Conservation (phyloP, 2,329 filamentous ascomycete species). For the Neonectria faginata region DNA sequence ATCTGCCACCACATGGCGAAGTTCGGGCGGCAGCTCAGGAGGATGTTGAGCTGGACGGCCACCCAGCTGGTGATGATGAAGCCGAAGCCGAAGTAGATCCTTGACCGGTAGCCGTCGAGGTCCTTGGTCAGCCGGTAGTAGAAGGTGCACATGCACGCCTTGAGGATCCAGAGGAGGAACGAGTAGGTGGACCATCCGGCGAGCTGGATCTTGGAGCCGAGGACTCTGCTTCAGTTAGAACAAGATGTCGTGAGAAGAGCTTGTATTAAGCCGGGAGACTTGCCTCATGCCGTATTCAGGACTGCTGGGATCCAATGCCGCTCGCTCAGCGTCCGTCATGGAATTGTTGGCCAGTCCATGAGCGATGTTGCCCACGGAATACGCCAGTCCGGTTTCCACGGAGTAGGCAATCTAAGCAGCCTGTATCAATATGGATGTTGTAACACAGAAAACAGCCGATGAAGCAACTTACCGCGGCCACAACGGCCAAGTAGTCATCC, state of each 20-base stretch:
- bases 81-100: slow-evolving; percentile 63
- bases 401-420: slow-evolving; percentile 60
- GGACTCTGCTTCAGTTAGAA: slow-evolving; percentile 51
- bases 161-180: slow-evolving; percentile 65
- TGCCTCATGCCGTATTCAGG: slow-evolving; percentile 58
- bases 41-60: slow-evolving; percentile 60
- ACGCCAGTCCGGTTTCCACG: slow-evolving; percentile 63
- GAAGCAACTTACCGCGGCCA: slow-evolving; percentile 59
- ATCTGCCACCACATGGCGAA: slow-evolving; percentile 70
- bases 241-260: accelerated
- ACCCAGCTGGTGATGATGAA: slow-evolving; percentile 63
- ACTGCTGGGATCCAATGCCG: slow-evolving; percentile 55
- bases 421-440: no score
- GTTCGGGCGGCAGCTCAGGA: slow-evolving; percentile 63
- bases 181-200: slow-evolving; percentile 68
- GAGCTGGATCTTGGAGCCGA: slow-evolving; percentile 68
- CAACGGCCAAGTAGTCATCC: slow-evolving; percentile 71
- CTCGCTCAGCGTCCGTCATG: slow-evolving; percentile 65
- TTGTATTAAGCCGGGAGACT: slow-evolving; percentile 2
- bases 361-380: slow-evolving; percentile 61
- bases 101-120: slow-evolving; percentile 54
- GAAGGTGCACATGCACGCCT: slow-evolving; percentile 67
- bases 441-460: no score
- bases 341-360: slow-evolving; percentile 67
- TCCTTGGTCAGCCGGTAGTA: slow-evolving; percentile 65